phyloP scores from a whole-genome alignment of 2,329 filamentous ascomycete species.

The Beauveria rudraprayagi region DNA sequence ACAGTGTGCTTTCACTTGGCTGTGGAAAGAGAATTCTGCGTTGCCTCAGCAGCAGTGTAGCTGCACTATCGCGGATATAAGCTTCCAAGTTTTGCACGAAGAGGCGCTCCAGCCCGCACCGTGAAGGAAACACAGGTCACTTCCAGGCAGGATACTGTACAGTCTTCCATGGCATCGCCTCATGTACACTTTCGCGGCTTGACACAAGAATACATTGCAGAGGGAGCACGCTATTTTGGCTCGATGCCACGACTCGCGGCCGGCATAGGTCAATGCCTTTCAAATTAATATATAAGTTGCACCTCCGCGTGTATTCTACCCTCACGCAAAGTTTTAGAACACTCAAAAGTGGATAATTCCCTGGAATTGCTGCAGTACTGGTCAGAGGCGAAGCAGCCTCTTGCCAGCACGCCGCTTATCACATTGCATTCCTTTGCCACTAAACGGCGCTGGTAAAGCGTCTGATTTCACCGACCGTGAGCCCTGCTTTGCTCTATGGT shows the following conservation, averaged over 20 bases:
- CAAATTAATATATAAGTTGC: too few relatives aligned
- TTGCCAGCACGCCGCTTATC: too few relatives aligned
- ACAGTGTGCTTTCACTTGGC: constrained; percentile 2
- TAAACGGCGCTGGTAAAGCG: too few relatives aligned
- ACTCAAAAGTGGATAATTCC: too few relatives aligned
- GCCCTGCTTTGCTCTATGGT: too few relatives aligned
- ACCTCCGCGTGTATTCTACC: too few relatives aligned
- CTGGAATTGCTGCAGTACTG: too few relatives aligned
- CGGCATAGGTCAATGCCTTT: too few relatives aligned
- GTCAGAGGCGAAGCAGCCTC: too few relatives aligned
- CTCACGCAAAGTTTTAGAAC: too few relatives aligned
- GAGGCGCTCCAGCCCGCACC: neutral
- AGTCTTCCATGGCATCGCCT: constrained; percentile 35
- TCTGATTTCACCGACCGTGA: too few relatives aligned
- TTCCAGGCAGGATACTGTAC: constrained; percentile 24
- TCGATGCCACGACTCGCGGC: constrained; percentile 39
- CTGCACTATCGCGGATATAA: neutral
- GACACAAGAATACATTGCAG: constrained; percentile 38
- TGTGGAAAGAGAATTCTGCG: neutral
- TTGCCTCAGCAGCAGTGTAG: neutral
- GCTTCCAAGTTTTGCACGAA: constrained; percentile 2
- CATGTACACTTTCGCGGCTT: constrained; percentile 32
- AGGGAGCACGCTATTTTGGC: constrained; percentile 44
- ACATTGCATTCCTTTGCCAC: too few relatives aligned
- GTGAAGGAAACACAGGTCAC: neutral